Percentiles rank a stretch among this genome's conserved stretches.
Conservation (phyloP, 371 early-diverging fungal species). For the Circinella minor region DNA sequence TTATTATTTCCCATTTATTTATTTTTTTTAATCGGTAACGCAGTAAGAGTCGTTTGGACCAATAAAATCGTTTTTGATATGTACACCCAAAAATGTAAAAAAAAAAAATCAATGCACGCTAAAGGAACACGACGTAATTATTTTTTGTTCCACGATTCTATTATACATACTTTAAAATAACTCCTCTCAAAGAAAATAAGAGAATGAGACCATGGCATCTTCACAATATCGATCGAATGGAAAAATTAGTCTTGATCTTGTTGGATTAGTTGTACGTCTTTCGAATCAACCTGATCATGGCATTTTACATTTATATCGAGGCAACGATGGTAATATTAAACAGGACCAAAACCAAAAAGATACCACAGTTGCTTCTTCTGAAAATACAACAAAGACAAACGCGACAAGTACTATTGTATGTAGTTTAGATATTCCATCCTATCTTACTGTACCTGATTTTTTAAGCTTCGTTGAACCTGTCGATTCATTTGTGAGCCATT, state of each 20-base stretch:
- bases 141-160: neutral
- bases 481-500: constrained; percentile 62
- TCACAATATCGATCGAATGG: neutral
- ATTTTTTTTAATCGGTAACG: too few species aligned
- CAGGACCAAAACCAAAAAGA: neutral
- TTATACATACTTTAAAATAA: too few species aligned
- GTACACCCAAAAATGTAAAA: too few species aligned
- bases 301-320: constrained; percentile 77
- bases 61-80: too few species aligned
- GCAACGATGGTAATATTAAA: neutral
- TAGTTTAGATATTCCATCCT: constrained; percentile 82
- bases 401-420: constrained; percentile 52
- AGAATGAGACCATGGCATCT: neutral
- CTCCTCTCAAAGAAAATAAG: neutral
- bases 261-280: neutral
- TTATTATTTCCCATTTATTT: too few species aligned
- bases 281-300: constrained; percentile 42
- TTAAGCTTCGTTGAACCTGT: constrained; percentile 78
- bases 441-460: constrained; percentile 87
- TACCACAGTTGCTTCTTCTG: too few species aligned
- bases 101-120: too few species aligned
- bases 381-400: constrained; percentile 20
- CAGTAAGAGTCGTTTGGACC: too few species aligned
- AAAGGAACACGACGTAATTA: too few species aligned
- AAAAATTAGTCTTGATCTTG: constrained; percentile 1